Base-by-base conservation (phyloP, 139 green algal species). In the Medakamo hakoo region DNA sequence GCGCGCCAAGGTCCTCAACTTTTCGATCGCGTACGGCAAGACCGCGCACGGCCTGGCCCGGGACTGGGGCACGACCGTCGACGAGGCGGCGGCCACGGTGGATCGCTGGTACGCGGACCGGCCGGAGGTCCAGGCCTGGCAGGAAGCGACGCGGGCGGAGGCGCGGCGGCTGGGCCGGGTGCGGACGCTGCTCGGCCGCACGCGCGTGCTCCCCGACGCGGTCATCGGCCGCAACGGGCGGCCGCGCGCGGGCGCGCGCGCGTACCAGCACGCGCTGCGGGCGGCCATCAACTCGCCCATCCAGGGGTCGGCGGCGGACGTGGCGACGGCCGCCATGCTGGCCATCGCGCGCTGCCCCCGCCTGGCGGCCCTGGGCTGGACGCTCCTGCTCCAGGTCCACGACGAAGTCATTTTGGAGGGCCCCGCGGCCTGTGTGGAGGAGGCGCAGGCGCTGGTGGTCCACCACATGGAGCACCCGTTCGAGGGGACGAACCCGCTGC, bases 271-370 rank as follows among this genome's bases (percentile, higher is more conserved):
- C 62, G 61, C 59, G 55, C 29, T 92, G 77, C 80, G 92, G 22
- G 90, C 90, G 0, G 86, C 92, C 27, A 98, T 98, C 80, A 98
- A 98, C 82, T 96, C 92, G 0, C 92, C 92, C 57, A 95, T 98
- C 70, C 88, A 95, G 80, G 92, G 92, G 57, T 83, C 74, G 21
- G 92, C 92, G 25, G 92, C 92, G 5, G 92, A 98, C 68, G 82
- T 98, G 27, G 92, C 84, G 20, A 88, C 85, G 28, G 80, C 89
- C 1, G 90, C 90, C 49, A 98, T 98, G 92, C 64, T 98, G 49
- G 65, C 81, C 24, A 95, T 98, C 55, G 63, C 70, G 1, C 27
- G 60, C 0, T 74, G 82, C 67, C 28, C 69, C 48, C 30, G 68
- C 67, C 77, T 98, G 58, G 72, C 70, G 60, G 60, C 81, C 27